Evolutionary conservation across 805 yeast species (phyloP).

Genomic region (Starmera caribaea): DNA sequence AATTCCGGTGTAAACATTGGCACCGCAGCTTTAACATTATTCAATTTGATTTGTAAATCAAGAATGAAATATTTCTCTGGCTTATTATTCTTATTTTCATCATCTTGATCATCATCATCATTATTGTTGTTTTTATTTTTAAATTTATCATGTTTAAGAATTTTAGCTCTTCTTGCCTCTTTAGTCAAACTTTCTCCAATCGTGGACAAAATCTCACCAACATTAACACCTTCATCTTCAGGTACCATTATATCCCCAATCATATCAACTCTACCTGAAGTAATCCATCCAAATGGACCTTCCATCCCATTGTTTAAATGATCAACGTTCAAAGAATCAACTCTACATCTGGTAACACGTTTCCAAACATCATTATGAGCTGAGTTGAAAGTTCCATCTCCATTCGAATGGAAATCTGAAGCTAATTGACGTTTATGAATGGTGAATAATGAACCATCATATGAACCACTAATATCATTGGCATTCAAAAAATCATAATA

Average conservation of each 20-base stretch:
- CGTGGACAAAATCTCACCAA: constrained; percentile 38
- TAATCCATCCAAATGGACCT: constrained; percentile 98
- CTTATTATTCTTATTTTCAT: constrained; percentile 15
- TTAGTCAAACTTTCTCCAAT: constrained; percentile 37
- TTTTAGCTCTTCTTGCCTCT: constrained; percentile 33
- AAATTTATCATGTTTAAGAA: constrained; percentile 7
- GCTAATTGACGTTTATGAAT: constrained; percentile 68
- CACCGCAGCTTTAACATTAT: constrained; percentile 80
- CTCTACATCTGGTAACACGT: constrained; percentile 66
- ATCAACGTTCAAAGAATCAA: constrained; percentile 78
- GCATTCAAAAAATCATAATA: constrained; percentile 83
- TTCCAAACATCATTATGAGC: constrained; percentile 32
- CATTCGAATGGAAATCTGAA: constrained; percentile 31
- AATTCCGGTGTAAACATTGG: constrained; percentile 84
- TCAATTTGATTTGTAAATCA: constrained; percentile 70
- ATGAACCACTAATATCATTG: constrained; percentile 77
- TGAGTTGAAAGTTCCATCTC: constrained; percentile 10
- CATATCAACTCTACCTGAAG: constrained; percentile 86
- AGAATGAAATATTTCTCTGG: constrained; percentile 53
- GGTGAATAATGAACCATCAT: constrained; percentile 88
- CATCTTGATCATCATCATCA: constrained; percentile 4
- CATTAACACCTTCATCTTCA: constrained; percentile 41
- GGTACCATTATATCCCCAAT: constrained; percentile 86
- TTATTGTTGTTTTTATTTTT: background rate
- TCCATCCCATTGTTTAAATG: constrained; percentile 83